Evolutionary conservation across 2,329 filamentous ascomycete species (phyloP).

Genomic region (Neoascochyta sp.): DNA sequence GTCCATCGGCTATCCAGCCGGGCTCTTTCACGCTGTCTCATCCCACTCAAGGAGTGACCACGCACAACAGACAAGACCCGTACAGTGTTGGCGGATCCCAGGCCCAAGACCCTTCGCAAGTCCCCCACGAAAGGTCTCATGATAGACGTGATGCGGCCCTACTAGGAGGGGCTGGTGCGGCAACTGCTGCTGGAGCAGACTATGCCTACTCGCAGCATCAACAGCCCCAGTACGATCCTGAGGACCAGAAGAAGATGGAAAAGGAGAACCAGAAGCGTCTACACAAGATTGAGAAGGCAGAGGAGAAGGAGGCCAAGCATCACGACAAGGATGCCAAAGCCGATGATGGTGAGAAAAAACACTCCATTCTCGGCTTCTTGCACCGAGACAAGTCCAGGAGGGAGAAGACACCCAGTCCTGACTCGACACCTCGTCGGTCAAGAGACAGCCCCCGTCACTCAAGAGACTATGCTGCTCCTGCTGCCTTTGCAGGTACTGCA

Average conservation of each 20-base stretch:
- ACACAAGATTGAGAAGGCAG: constrained; percentile 7
- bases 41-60: constrained; percentile 3
- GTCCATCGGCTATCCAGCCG: constrained; percentile 3
- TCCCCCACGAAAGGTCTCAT: too few species aligned
- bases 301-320: constrained; percentile 19
- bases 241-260: constrained; percentile 13
- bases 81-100: too few species aligned
- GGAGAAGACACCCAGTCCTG: constrained; percentile 17
- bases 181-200: constrained; percentile 20
- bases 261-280: constrained; percentile 14
- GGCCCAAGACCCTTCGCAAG: too few species aligned
- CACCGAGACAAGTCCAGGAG: constrained; percentile 43
- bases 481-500: constrained; percentile 16
- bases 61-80: constrained; percentile 2
- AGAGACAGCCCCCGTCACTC: constrained; percentile 20
- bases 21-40: constrained; percentile 4
- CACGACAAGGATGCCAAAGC: too few species aligned
- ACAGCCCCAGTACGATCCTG: constrained; percentile 6
- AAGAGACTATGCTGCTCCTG: constrained; percentile 23
- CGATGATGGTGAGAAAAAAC: constrained; percentile 36
- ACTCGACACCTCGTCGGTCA: constrained; percentile 16
- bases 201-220: constrained; percentile 27
- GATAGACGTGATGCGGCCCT: constrained; percentile 6
- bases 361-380: constrained; percentile 39
- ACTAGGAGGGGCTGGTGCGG: constrained; percentile 11